Evolutionary conservation across 208 protist species (phyloP), one percentile per base, ranked within the genome.

Genomic region (Borovskyia barvae): DNA sequence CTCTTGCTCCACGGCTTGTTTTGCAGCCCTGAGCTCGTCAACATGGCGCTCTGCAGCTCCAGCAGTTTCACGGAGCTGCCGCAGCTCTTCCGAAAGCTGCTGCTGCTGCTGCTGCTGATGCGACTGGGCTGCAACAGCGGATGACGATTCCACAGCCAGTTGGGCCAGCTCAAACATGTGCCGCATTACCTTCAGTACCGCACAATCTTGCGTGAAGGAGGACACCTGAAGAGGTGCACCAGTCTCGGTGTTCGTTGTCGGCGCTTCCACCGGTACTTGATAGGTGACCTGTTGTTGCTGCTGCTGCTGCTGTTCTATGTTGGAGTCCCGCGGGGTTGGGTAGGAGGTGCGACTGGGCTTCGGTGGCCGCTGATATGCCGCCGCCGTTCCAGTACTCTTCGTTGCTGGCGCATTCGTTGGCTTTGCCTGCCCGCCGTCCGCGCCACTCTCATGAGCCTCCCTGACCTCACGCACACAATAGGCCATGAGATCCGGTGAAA

Each of bases 121-220:
- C 2, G 29, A 49, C 24, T n/a, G n/a, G 22, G 39, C 19, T 19
- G 60, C 20, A 5, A 5, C 29, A 29, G 37, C 28, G 28, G 25
- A 43, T 5, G 33, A 17, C 20, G 14, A 4, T 37, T 72, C 64
- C 0, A 59, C 59, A 11, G 53, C 63, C 24, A 63, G 26, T 42
- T 83, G 77, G 20, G 72, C 78, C 9, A 90, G 50, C 32, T 72
- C 74, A 52, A 93, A 85, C 83, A 93, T 93, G 67, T 89, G 72
- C 35, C 62, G 57, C 48, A 93, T 81, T 24, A 93, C 81, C 48
- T 73, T 79, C 14, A 85, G 70, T 22, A 82, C 61, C 5, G 58
- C 65, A 14, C 68, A 69, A 43, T 90, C 78, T 20, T 62, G 33
- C 0, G 43, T 53, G 51, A 93, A 90, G 67, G 73, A 66, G 8